Evolutionary conservation across 345 rosid genomes (phyloP), one percentile per base, ranked within the genome.

Genomic region (Erodium maritimum): DNA sequence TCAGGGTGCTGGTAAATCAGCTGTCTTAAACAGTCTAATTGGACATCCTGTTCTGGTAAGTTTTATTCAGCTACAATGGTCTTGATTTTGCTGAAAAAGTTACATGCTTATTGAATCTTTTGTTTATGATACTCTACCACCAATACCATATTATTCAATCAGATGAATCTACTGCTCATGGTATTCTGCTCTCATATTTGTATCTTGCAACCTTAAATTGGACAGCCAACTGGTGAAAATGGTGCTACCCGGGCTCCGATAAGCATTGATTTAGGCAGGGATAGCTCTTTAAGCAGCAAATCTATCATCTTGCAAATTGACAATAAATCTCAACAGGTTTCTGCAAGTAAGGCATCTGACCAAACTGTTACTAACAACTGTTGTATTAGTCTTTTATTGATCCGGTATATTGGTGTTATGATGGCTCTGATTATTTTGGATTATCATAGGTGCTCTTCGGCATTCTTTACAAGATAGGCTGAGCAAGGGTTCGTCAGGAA

Each of bases 1-100:
- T 48, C 82, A 90, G 99, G 99, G 99, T 71, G 95, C 99, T 64
- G 99, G 99, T 56, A 94, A 94, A 72, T 94, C 99, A 71, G 99
- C 95, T 8, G 79, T 76, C 57, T 69, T 94, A 59, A 94, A 94
- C 71, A 94, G 99, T 84, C 70, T 94, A 18, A 80, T 94, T 64
- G 99, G 99, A 58, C 97, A 94, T 76, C 96, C 97, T 57, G 78
- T 94, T 55, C 71, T 94, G 83, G 99, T 94, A 73, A 79, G 91
- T 63, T 70, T 22, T 63, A 42, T 60, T 61, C 14, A 21, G 46
- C 57, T 63, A 54, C 9, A 46, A 61, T n/a, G n/a, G n/a, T n/a
- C n/a, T 53, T 20, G 19, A 33, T 48, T 61, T 58, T 67, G 17
- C 61, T 57, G 57, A 55, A 10, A 37, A n/a, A 17, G 59, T 22